phyloP scores from a whole-genome alignment of 2,329 filamentous ascomycete genomes.

The Phyllosticta citrichinensis region DNA sequence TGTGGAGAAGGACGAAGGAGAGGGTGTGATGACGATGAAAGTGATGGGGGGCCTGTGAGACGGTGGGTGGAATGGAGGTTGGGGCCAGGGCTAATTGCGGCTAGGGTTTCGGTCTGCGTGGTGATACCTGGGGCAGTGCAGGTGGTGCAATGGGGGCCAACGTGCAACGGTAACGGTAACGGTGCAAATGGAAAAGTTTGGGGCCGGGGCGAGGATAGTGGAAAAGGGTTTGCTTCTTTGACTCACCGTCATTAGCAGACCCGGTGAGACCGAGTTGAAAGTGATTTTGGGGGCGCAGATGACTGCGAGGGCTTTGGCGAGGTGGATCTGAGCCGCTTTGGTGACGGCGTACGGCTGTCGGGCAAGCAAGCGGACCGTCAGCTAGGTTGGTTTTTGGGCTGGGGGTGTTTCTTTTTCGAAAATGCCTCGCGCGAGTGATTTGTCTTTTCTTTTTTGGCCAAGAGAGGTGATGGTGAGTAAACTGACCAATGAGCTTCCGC shows the following conservation, averaged over 20 bases:
- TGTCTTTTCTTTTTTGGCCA: not conserved
- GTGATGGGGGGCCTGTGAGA: not conserved
- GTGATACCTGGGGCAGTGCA: not conserved
- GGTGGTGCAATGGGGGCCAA: not conserved
- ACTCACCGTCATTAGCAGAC: constrained; percentile 49
- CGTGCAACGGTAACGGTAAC: constrained; percentile 22
- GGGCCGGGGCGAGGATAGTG: not conserved
- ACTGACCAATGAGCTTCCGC: constrained; percentile 45
- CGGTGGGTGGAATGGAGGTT: not conserved
- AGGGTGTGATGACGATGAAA: not conserved
- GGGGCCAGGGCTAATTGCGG: not conserved
- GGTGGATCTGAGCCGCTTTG: constrained; percentile 62
- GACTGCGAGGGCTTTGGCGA: constrained; percentile 54
- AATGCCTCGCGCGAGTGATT: not conserved
- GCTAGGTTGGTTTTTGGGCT: not conserved
- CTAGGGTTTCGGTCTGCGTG: not conserved
- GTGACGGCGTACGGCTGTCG: constrained; percentile 59
- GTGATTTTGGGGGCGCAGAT: constrained; percentile 53
- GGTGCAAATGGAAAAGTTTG: not conserved
- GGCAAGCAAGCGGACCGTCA: not conserved
- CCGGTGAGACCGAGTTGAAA: constrained; percentile 55
- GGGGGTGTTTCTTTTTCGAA: not conserved
- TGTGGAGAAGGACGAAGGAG: not conserved
- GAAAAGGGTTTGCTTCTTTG: not conserved
- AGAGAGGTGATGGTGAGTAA: not conserved